phyloP scores from a whole-genome alignment of 345 rosid genomes.

The Populus deltoides region DNA sequence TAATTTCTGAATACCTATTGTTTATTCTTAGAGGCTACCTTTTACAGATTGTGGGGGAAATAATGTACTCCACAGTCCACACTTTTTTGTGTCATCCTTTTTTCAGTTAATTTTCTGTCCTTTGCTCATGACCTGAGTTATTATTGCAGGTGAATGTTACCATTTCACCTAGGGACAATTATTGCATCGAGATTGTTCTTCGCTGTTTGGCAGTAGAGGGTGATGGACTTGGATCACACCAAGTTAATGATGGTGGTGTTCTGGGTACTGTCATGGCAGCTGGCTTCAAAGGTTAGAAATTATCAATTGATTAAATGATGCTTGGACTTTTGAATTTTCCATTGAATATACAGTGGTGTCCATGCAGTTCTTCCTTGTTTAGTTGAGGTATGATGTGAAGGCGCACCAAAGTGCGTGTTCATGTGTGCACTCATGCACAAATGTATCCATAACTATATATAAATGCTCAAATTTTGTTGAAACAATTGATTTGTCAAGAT shows the following conservation, averaged over 20 bases:
- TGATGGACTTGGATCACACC: conserved; percentile 74
- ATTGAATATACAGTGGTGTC: too few species aligned
- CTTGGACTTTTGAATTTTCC: background rate
- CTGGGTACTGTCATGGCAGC: conserved; percentile 80
- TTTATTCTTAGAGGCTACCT: too few species aligned
- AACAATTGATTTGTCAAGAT: too few species aligned
- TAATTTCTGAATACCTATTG: background rate
- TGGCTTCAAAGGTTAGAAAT: conserved; percentile 79
- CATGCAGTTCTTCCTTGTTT: too few species aligned
- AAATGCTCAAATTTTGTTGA: too few species aligned
- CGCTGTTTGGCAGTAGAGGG: conserved; percentile 87
- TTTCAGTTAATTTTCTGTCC: background rate
- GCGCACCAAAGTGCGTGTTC: too few species aligned
- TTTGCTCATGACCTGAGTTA: conserved; percentile 9
- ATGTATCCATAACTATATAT: too few species aligned
- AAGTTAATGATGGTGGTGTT: conserved; percentile 71
- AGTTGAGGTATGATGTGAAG: too few species aligned
- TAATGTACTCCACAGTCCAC: background rate
- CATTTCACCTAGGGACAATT: conserved; percentile 66
- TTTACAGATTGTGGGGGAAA: too few species aligned
- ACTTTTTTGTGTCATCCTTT: background rate
- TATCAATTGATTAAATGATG: too few species aligned
- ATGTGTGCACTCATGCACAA: too few species aligned
- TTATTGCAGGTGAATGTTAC: conserved; percentile 62
- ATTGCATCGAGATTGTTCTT: conserved; percentile 80